Percentiles rank a stretch among this genome's conserved stretches.
These are phyloP conservation scores for Litsea cubeba DNA, from an alignment of 164 flowering plant species.

Conservation along the genomic window DNA sequence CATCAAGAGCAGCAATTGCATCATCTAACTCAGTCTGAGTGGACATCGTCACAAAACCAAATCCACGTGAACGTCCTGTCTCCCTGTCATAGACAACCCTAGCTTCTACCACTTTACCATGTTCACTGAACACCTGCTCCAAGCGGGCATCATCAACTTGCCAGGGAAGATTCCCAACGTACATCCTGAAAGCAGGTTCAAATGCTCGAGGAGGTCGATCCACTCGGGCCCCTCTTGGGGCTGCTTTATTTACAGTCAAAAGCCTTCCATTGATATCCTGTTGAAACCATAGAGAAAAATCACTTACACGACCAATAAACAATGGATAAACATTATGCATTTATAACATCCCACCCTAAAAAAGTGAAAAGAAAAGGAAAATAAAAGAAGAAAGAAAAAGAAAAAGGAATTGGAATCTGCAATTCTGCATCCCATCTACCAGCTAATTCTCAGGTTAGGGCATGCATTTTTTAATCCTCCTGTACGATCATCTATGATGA, in stretches of 20 bases:
- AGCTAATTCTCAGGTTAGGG: too few species aligned
- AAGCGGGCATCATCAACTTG: constrained; percentile 52
- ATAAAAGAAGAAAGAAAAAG: too few species aligned
- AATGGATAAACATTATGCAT: neutral
- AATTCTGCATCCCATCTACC: too few species aligned
- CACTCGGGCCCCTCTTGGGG: constrained; percentile 67
- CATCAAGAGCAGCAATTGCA: constrained; percentile 89
- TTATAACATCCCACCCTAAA: neutral
- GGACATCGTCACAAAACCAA: constrained; percentile 70
- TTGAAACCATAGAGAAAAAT: constrained; percentile 8
- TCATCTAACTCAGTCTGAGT: constrained; percentile 62
- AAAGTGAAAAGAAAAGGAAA: neutral
- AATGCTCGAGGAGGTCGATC: constrained; percentile 51
- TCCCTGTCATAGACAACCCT: constrained; percentile 59
- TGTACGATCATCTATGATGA: too few species aligned
- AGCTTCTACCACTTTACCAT: constrained; percentile 56
- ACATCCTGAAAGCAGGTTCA: constrained; percentile 43
- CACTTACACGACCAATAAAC: too few species aligned
- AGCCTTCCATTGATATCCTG: constrained; percentile 77
- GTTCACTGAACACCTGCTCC: constrained; percentile 59
- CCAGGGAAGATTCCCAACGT: constrained; percentile 68
- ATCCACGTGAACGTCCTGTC: constrained; percentile 62
- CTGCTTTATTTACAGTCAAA: constrained; percentile 84
- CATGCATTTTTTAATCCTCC: too few species aligned
- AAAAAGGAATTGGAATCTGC: too few species aligned